Base-by-base conservation (phyloP, 495 filamentous ascomycete genomes). In the Cladorrhinum samala region DNA sequence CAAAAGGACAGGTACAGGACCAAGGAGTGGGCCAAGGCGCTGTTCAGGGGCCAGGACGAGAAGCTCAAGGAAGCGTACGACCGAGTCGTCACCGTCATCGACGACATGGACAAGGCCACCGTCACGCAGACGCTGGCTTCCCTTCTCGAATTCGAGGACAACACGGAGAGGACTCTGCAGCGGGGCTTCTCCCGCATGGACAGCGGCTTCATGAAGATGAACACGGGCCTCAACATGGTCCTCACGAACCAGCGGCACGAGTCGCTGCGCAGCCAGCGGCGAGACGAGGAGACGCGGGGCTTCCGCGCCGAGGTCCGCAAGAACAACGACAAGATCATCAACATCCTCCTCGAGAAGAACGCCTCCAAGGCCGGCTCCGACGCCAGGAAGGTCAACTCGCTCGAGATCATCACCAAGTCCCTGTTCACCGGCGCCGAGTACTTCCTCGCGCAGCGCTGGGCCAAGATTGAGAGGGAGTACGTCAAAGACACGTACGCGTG, bases 271-370 rank as follows among this genome's bases (percentile, higher is more conserved):
- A 25, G 24, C 16, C 45, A 30, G 45, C 21, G 45, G 17, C 45
- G 45, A 18, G 45, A 47, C 23, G 24, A 47, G n/a, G 45, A 47
- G 24, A 20, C 21, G 24, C 23, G 45, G 2, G 45, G 45, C 5
- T 47, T 47, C 11, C 23, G 45, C 2, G 45, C 21, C 21, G 45
- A 47, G 45, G 30, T 47, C 17, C 45, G 45, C 23, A 24, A 33
- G 24, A 24, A 33, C 45, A 47, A 47, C n/a, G 45, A 47, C n/a
- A 47, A 25, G 11, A 47, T 47, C 24, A 27, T 47, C 45, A 47
- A 47, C 14, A 47, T 47, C n/a, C 45, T 47, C 0, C 9, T 47
- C 7, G 45, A 23, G 16, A 47, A 47, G 24, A 30, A 4, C n/a
- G 14, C 45, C 23, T 24, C 21, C 14, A 17, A 20, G n/a, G 17